Conservation (phyloP, 345 rosid species). For the Bruguiera parviflora region DNA sequence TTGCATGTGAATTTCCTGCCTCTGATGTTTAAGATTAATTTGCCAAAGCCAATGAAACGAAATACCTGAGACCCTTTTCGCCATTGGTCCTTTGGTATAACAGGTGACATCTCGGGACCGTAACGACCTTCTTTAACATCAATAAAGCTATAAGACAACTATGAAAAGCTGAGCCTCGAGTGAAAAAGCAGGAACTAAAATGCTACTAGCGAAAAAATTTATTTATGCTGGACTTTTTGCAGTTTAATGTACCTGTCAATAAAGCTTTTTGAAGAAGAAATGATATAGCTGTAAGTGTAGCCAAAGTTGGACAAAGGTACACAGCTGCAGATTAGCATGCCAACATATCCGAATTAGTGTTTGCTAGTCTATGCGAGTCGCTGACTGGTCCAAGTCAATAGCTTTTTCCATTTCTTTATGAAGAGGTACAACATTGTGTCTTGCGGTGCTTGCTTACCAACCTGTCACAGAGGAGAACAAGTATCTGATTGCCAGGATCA, state of each 20-base stretch:
- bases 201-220: too few relatives aligned
- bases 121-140: conserved; percentile 19
- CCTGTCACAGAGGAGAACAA: conserved; percentile 31
- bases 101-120: conserved; percentile 18
- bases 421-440: background rate
- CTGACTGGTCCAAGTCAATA: too few relatives aligned
- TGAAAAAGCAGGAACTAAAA: too few relatives aligned
- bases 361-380: too few relatives aligned
- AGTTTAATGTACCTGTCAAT: conserved; percentile 22
- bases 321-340: conserved; percentile 15
- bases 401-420: too few relatives aligned
- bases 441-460: background rate
- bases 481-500: conserved; percentile 28
- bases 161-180: background rate
- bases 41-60: background rate
- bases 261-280: conserved; percentile 20
- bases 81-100: conserved; percentile 26
- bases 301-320: conserved; percentile 25
- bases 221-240: too few relatives aligned
- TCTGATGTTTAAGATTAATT: background rate
- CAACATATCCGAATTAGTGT: too few relatives aligned
- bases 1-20: background rate
- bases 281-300: conserved; percentile 20
- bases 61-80: conserved; percentile 31
- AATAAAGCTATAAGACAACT: conserved; percentile 17